Conservation (phyloP, 2,329 filamentous ascomycete genomes). For the Sporothrix schenckii region DNA sequence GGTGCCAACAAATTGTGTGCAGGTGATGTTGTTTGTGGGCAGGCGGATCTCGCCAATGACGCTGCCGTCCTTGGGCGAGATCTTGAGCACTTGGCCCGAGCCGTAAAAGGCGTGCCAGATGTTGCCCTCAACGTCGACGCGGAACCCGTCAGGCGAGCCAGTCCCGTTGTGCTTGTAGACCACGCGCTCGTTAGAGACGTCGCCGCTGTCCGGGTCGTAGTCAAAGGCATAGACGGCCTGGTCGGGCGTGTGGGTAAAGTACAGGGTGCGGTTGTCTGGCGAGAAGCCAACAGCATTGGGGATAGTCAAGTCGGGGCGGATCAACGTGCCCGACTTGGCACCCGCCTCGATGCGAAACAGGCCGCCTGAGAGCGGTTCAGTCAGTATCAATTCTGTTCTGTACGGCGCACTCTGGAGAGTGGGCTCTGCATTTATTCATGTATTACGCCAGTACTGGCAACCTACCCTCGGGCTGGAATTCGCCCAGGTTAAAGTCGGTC, state of each 20-base stretch:
- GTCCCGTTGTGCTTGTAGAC: slow-evolving; percentile 71
- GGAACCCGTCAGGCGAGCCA: slow-evolving; percentile 80
- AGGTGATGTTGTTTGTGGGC: slow-evolving; percentile 79
- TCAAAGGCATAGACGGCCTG: slow-evolving; percentile 73
- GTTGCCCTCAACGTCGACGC: slow-evolving; percentile 80
- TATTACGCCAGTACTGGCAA: not conserved
- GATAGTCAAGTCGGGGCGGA: slow-evolving; percentile 69
- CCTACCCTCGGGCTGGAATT: slow-evolving; percentile 64
- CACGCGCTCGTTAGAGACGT: slow-evolving; percentile 67
- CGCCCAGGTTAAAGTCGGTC: slow-evolving; percentile 68
- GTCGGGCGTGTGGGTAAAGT: slow-evolving; percentile 77
- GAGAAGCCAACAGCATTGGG: slow-evolving; percentile 88
- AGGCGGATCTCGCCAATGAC: slow-evolving; percentile 74
- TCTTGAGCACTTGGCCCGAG: slow-evolving; percentile 72
- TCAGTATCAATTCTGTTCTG: not conserved
- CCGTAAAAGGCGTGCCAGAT: slow-evolving; percentile 90
- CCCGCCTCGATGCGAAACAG: slow-evolving; percentile 69
- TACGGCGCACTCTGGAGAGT: not conserved
- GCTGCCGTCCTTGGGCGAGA: slow-evolving; percentile 65
- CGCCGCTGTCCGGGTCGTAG: slow-evolving; percentile 66
- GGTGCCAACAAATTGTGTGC: slow-evolving; percentile 75
- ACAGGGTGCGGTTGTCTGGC: slow-evolving; percentile 70
- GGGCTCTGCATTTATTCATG: not conserved
- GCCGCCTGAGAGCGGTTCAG: slow-evolving; percentile 55
- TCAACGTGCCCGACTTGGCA: slow-evolving; percentile 60